A percentile compares a stretch with the other conserved stretches of the same genome.
Evolutionary conservation across 768 basidiomycete species (phyloP).

Genomic region (Mycena belliarum): DNA sequence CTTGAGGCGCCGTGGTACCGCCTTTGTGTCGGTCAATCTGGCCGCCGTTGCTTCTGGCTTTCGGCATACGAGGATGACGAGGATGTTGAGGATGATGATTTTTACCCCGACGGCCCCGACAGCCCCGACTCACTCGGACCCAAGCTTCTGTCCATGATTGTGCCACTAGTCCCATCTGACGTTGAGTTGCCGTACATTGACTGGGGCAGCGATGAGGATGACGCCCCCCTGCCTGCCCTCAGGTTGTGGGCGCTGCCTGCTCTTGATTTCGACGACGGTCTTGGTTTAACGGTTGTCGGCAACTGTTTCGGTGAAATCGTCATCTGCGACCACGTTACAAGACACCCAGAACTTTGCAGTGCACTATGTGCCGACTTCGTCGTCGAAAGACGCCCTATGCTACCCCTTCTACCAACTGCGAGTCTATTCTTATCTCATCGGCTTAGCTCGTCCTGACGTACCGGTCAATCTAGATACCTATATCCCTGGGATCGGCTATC

Average conservation of each 20-base stretch:
- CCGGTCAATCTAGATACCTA: too few relatives aligned
- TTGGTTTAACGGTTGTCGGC: constrained; percentile 9
- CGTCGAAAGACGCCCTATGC: not conserved
- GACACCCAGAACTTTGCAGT: not conserved
- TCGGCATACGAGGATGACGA: not conserved
- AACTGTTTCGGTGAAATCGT: constrained; percentile 18
- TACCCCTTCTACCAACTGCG: not conserved
- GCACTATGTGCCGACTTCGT: not conserved
- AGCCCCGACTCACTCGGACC: too few relatives aligned
- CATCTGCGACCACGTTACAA: not conserved
- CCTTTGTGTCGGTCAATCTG: too few relatives aligned
- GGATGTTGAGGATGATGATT: too few relatives aligned
- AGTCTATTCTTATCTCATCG: not conserved
- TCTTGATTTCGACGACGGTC: constrained; percentile 9
- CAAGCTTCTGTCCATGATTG: too few relatives aligned
- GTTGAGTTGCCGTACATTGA: too few relatives aligned
- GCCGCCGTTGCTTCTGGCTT: not conserved
- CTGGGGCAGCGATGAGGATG: too few relatives aligned
- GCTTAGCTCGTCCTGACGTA: too few relatives aligned
- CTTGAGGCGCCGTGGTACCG: too few relatives aligned
- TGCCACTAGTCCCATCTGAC: too few relatives aligned
- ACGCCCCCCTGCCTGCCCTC: not conserved
- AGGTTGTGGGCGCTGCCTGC: constrained; percentile 4
- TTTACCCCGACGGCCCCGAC: too few relatives aligned
- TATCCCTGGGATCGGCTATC: too few relatives aligned